phyloP scores from a whole-genome alignment of 495 filamentous ascomycete genomes.

The Penicillium angulare region DNA sequence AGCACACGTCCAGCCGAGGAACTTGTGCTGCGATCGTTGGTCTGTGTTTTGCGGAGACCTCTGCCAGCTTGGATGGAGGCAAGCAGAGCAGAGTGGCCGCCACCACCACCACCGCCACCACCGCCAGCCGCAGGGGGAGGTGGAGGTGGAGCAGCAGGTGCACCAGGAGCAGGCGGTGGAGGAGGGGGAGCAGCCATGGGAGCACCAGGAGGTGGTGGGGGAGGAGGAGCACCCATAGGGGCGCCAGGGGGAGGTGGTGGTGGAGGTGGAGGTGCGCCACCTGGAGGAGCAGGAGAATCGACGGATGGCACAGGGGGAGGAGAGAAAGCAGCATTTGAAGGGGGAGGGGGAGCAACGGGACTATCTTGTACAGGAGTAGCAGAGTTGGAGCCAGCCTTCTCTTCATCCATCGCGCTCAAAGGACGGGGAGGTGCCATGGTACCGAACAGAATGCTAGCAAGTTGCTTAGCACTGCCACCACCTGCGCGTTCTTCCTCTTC shows the following conservation, averaged over 20 bases:
- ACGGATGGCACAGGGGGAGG: slow-evolving; percentile 33
- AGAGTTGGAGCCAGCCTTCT: slow-evolving; percentile 48
- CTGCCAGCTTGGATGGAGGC: slow-evolving; percentile 78
- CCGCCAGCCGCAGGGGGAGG: slow-evolving; percentile 22
- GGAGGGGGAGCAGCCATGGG: slow-evolving; percentile 25
- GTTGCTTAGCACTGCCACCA: slow-evolving; percentile 80
- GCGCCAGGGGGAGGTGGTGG: slow-evolving; percentile 25
- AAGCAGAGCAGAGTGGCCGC: slow-evolving; percentile 61
- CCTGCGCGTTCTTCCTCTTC: slow-evolving; percentile 72
- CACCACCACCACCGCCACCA: slow-evolving; percentile 45
- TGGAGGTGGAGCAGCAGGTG: slow-evolving; percentile 23
- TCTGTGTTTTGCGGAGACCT: slow-evolving; percentile 75
- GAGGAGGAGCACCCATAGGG: too few relatives aligned
- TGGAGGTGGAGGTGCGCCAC: slow-evolving; percentile 28
- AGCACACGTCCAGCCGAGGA: slow-evolving; percentile 71
- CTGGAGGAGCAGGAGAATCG: slow-evolving; percentile 47
- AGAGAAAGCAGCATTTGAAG: slow-evolving; percentile 29
- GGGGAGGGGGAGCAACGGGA: slow-evolving; percentile 26
- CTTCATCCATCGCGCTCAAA: slow-evolving; percentile 70
- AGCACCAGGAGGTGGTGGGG: slow-evolving; percentile 31
- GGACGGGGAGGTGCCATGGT: slow-evolving; percentile 96
- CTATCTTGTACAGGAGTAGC: slow-evolving; percentile 38
- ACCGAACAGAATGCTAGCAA: slow-evolving; percentile 92
- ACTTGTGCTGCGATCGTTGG: slow-evolving; percentile 76
- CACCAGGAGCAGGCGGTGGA: slow-evolving; percentile 32